A percentile compares a stretch with the other conserved stretches of the same genome.
These are phyloP conservation scores for Geotrichum fermentans DNA, from an alignment of 1,139 yeast species.

Conservation along the genomic window DNA sequence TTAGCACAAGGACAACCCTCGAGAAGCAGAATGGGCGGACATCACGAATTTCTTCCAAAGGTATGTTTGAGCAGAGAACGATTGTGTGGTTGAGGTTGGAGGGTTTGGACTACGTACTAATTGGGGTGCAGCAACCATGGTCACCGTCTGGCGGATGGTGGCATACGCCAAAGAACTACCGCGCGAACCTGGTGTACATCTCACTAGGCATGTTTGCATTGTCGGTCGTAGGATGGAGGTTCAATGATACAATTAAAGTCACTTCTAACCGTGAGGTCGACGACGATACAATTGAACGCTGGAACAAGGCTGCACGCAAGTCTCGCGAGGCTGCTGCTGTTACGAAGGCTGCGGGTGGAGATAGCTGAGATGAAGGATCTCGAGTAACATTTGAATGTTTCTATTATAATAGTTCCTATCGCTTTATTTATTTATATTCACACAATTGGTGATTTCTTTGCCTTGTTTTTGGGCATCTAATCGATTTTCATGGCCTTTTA, in stretches of 20 bases:
- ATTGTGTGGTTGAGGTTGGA: no score
- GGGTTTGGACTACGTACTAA: neutral
- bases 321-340: constrained; percentile 35
- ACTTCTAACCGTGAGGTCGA: constrained; percentile 32
- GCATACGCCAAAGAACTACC: constrained; percentile 43
- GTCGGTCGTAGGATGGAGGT: constrained; percentile 31
- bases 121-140: constrained; percentile 33
- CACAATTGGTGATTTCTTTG: no score
- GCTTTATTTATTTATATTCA: no score
- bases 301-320: constrained; percentile 41
- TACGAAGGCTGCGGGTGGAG: constrained; percentile 24
- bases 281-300: constrained; percentile 37
- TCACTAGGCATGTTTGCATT: constrained; percentile 35
- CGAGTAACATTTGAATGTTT: no score
- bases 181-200: constrained; percentile 35
- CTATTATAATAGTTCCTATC: no score
- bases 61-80: no score
- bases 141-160: constrained; percentile 45
- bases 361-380: no score
- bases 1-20: no score
- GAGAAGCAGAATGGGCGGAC: constrained; percentile 20
- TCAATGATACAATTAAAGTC: constrained; percentile 33
- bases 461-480: no score
- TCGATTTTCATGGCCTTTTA: no score
- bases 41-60: constrained; percentile 18